Percentiles rank a stretch among this genome's conserved stretches.
phyloP scores from a whole-genome alignment of 1,139 yeast genomes.

The Ogataea hybrid region DNA sequence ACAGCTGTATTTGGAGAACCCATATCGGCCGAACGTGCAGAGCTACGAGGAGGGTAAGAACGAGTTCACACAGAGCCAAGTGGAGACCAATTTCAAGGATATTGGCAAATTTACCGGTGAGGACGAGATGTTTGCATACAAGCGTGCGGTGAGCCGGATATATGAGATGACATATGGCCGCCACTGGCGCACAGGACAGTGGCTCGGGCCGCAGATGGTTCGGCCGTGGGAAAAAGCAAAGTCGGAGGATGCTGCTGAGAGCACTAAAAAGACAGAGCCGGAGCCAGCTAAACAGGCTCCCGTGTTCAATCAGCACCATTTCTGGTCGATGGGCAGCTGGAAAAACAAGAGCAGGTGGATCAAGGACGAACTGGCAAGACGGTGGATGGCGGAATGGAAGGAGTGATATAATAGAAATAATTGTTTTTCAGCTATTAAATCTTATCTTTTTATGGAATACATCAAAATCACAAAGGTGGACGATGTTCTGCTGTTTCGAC shows the following conservation, averaged over 20 bases:
- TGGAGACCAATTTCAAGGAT: constrained; percentile 42
- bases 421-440: neutral
- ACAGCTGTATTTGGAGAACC: constrained; percentile 55
- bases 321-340: constrained; percentile 71
- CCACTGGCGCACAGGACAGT: constrained; percentile 47
- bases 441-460: constrained; percentile 44
- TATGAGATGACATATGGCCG: constrained; percentile 63
- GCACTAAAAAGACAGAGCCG: neutral
- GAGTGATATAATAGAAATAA: neutral
- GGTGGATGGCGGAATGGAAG: constrained; percentile 39
- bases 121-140: constrained; percentile 74
- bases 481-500: constrained; percentile 64
- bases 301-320: constrained; percentile 45
- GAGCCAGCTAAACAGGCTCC: constrained; percentile 40
- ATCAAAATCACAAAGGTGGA: constrained; percentile 61
- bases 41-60: constrained; percentile 51
- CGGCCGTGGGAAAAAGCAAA: constrained; percentile 60
- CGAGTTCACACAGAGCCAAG: constrained; percentile 22
- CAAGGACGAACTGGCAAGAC: constrained; percentile 51
- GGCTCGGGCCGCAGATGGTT: constrained; percentile 52
- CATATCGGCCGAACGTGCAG: constrained; percentile 69
- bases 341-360: constrained; percentile 45
- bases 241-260: neutral
- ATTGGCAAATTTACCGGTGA: constrained; percentile 68
- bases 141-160: constrained; percentile 67